phyloP scores from a whole-genome alignment of 352 stramenopile genomes.

The Thraustochytrium sp. region DNA sequence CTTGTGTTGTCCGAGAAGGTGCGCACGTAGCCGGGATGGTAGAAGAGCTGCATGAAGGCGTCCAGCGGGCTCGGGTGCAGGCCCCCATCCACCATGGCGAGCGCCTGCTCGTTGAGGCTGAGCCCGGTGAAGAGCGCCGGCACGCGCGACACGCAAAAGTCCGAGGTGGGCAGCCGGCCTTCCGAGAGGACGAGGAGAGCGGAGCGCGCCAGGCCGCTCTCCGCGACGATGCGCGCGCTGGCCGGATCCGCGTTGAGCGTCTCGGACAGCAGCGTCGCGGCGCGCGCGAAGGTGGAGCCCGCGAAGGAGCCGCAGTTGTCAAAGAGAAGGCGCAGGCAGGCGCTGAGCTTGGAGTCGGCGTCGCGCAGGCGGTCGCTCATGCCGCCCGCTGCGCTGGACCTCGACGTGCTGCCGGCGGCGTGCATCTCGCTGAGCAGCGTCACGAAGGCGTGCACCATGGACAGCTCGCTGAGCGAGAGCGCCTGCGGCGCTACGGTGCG shows the following conservation, averaged over 20 bases:
- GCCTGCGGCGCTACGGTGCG: background rate
- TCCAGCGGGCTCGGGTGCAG: constrained; percentile 20
- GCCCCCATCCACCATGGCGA: background rate
- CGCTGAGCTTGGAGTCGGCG: background rate
- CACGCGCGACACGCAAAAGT: background rate
- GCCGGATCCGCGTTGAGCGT: constrained; percentile 34
- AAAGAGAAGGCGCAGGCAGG: constrained; percentile 22
- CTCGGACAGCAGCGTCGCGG: constrained; percentile 16
- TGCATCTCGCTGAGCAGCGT: background rate
- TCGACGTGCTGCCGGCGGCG: background rate
- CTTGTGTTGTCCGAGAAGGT: background rate
- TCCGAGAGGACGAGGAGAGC: background rate
- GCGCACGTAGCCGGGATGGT: background rate
- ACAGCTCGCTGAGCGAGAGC: background rate
- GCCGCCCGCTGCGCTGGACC: background rate
- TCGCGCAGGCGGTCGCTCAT: constrained; percentile 36
- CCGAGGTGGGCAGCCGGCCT: background rate
- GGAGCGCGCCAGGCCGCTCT: constrained; percentile 24
- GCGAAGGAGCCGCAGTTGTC: constrained; percentile 17
- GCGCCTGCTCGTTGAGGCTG: constrained; percentile 5
- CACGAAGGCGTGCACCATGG: background rate
- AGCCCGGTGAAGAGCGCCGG: background rate
- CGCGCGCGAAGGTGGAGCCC: constrained; percentile 11
- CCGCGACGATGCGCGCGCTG: background rate
- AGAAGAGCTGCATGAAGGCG: constrained; percentile 2